These are phyloP conservation scores for Botrytis paeoniae DNA, from an alignment of 2,329 filamentous ascomycete genomes.

Conservation along the genomic window DNA sequence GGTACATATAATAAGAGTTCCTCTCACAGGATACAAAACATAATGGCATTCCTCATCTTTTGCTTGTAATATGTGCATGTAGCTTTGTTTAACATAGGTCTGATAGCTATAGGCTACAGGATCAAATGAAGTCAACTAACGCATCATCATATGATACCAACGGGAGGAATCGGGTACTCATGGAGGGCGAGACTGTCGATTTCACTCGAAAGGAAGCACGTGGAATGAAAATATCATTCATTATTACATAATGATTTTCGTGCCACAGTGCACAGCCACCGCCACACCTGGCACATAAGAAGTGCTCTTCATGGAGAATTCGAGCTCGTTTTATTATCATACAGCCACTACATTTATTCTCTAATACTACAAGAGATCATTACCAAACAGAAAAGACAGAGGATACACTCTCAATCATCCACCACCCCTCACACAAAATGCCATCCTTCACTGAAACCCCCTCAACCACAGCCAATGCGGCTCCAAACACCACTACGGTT, in stretches of 20 bases:
- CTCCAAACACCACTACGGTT: not conserved
- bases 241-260: constrained; percentile 1
- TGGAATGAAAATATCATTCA: not conserved
- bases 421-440: not conserved
- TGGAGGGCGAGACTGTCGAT: not conserved
- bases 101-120: not conserved
- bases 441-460: constrained; percentile 17
- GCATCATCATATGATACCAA: not conserved
- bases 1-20: not conserved
- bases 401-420: not conserved
- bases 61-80: not conserved
- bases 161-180: not conserved
- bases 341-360: not conserved
- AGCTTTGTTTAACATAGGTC: not conserved
- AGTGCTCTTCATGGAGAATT: not conserved
- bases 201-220: not conserved
- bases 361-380: not conserved
- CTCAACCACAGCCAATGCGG: not conserved
- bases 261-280: constrained; percentile 8
- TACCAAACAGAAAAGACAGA: not conserved
- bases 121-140: not conserved
- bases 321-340: not conserved
- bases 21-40: not conserved
- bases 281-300: constrained; percentile 1
- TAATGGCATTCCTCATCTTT: not conserved